phyloP scores from a whole-genome alignment of 148 eudicot species.

The Rhododendron simsii region DNA sequence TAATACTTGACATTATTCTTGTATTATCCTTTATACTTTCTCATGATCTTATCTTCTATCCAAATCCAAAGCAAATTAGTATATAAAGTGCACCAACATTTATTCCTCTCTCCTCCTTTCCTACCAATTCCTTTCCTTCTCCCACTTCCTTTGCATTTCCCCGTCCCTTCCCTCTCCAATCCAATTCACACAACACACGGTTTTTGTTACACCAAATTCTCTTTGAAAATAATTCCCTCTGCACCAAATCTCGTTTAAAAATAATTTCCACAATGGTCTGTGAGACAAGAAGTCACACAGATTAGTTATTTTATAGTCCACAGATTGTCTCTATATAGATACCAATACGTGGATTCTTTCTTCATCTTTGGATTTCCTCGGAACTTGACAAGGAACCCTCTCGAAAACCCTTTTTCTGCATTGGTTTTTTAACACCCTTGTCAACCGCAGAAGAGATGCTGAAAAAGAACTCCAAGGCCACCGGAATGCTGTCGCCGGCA shows the following conservation, averaged over 20 bases:
- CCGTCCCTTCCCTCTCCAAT: not conserved
- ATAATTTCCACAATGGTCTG: not conserved
- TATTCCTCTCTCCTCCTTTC: not conserved
- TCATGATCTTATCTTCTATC: not conserved
- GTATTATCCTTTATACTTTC: not conserved
- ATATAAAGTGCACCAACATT: not conserved
- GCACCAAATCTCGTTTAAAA: not conserved
- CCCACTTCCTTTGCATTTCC: not conserved
- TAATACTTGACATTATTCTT: not conserved
- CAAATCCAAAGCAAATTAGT: not conserved
- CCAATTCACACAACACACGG: not conserved
- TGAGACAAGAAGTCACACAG: not conserved
- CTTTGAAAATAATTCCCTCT: not conserved
- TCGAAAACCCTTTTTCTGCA: not conserved
- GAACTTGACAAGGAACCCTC: conserved; percentile 18
- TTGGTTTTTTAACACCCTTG: not conserved
- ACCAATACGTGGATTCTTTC: conserved; percentile 26
- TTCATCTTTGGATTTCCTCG: conserved; percentile 30
- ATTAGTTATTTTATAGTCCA: not conserved
- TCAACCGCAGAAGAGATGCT: conserved; percentile 9
- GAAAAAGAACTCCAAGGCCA: conserved; percentile 8
- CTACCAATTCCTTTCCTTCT: not conserved
- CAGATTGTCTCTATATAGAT: not conserved
- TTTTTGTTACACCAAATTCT: not conserved
- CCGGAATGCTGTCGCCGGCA: conserved; percentile 8